Conservation (phyloP, 345 rosid species). For the Trapa bicornis region DNA sequence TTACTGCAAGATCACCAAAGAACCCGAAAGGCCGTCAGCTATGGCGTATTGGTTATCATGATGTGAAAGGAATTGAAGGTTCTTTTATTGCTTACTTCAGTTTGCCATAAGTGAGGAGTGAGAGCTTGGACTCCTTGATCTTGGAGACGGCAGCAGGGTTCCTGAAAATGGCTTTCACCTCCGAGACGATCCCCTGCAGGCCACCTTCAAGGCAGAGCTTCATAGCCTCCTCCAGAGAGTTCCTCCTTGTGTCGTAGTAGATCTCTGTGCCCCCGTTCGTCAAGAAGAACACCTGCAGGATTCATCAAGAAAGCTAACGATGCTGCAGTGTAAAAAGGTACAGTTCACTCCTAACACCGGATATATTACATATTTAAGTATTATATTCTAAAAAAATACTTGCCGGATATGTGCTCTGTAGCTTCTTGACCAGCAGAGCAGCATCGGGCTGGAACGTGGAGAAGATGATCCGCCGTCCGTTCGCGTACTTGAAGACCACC, state of each 20-base stretch:
- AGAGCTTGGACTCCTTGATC: slow-evolving; percentile 77
- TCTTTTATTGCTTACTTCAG: slow-evolving; percentile 35
- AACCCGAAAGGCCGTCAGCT: neutral
- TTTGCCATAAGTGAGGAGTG: slow-evolving; percentile 74
- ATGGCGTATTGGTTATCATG: neutral
- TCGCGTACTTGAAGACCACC: slow-evolving; percentile 47
- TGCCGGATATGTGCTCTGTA: slow-evolving; percentile 73
- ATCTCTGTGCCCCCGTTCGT: slow-evolving; percentile 53
- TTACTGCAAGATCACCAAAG: slow-evolving; percentile 27
- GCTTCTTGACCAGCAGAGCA: slow-evolving; percentile 47
- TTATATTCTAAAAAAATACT: slow-evolving; percentile 5
- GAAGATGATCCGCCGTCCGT: slow-evolving; percentile 61
- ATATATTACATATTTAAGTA: too few relatives aligned
- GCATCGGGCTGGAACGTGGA: slow-evolving; percentile 94
- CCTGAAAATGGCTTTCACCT: slow-evolving; percentile 63
- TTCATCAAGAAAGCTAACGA: neutral
- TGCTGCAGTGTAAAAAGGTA: too few relatives aligned
- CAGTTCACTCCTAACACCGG: too few relatives aligned
- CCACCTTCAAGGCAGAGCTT: slow-evolving; percentile 71
- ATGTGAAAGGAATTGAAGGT: neutral
- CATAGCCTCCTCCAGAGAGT: slow-evolving; percentile 76
- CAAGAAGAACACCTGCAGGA: slow-evolving; percentile 58
- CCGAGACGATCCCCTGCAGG: slow-evolving; percentile 72
- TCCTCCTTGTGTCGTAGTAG: slow-evolving; percentile 58
- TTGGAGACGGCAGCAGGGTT: slow-evolving; percentile 61